Percentiles rank a stretch among this genome's conserved stretches.
Evolutionary conservation across 2,329 filamentous ascomycete genomes (phyloP).

Genomic region (Beauveria bassiana): DNA sequence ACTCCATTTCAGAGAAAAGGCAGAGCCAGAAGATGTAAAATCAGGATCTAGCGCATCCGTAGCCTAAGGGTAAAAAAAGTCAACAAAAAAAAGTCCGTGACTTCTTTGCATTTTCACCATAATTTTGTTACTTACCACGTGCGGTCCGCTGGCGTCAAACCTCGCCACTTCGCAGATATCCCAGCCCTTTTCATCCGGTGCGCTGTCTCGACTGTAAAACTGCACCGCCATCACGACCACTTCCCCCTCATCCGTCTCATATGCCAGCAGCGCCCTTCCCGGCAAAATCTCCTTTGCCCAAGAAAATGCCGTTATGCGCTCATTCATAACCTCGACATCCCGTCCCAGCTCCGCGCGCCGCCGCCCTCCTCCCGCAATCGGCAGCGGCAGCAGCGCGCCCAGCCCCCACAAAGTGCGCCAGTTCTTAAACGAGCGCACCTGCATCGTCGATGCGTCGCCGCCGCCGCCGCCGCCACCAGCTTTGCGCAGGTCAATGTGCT

Average conservation of each 20-base stretch:
- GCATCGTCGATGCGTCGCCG: constrained; percentile 18
- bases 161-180: constrained; percentile 41
- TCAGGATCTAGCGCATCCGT: constrained; percentile 36
- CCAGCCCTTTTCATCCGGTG: constrained; percentile 34
- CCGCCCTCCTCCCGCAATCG: constrained; percentile 21
- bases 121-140: constrained; percentile 21
- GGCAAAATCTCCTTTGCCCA: constrained; percentile 40
- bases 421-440: constrained; percentile 34
- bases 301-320: constrained; percentile 42
- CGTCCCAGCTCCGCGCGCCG: constrained; percentile 16
- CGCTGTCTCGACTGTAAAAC: constrained; percentile 21
- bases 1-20: constrained; percentile 46
- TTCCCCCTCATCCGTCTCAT: constrained; percentile 42
- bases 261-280: constrained; percentile 40
- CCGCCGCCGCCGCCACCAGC: constrained; percentile 7
- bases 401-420: constrained; percentile 51
- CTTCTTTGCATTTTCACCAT: neutral
- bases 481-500: constrained; percentile 28
- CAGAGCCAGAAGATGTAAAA: constrained; percentile 38
- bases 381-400: constrained; percentile 43
- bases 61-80: constrained; percentile 14
- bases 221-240: constrained; percentile 44
- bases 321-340: constrained; percentile 29
- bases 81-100: neutral
- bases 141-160: constrained; percentile 40